Base-by-base conservation (phyloP, 306 rosid genomes). In the Cucurbita ficifolia region DNA sequence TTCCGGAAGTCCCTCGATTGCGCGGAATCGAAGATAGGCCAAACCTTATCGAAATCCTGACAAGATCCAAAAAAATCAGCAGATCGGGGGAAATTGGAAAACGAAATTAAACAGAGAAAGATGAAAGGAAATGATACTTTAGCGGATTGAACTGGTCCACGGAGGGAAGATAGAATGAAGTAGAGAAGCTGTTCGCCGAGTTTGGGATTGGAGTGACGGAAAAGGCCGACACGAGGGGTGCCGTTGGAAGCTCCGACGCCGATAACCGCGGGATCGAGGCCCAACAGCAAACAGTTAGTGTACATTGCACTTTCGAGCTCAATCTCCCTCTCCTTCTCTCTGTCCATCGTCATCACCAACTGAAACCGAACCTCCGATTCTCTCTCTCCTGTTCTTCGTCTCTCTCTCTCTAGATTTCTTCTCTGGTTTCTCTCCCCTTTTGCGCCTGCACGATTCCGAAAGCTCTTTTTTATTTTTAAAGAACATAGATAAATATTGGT, bases 261-360 rank as follows among this genome's bases (percentile, higher is more conserved):
- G 81, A 95, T 85, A 52, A 95, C 79, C 55, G 89, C 87, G 80
- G 99, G 99, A 95, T 95, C 99, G 88, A 95, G 81, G 58, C 99
- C 99, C 71, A 95, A 84, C 4, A 95, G 81, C 88, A 95, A 84
- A 72, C 97, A 94, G 86, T 94, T 94, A 6, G 98, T 94, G 86
- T 90, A 94, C 98, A 91, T 94, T 87, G 98, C 96, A 79, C 97
- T 95, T 79, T 95, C 99, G 0, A 95, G 89, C 88, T 95, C 99
- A 43, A 89, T 89, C 87, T 95, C 99, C 82, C 99, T 83, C 88
- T 95, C 99, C 81, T 95, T 95, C 84, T 95, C 97, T 84, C 99
- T 88, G 82, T 91, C 99, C 99, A 95, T 91, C 84, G 50, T 46
- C 50, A 46, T 46, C 50, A 14, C 50, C 50, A 3, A 11, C 50